These are phyloP conservation scores for Metschnikowia dekortorum DNA, from an alignment of 805 yeast species.

Conservation along the genomic window DNA sequence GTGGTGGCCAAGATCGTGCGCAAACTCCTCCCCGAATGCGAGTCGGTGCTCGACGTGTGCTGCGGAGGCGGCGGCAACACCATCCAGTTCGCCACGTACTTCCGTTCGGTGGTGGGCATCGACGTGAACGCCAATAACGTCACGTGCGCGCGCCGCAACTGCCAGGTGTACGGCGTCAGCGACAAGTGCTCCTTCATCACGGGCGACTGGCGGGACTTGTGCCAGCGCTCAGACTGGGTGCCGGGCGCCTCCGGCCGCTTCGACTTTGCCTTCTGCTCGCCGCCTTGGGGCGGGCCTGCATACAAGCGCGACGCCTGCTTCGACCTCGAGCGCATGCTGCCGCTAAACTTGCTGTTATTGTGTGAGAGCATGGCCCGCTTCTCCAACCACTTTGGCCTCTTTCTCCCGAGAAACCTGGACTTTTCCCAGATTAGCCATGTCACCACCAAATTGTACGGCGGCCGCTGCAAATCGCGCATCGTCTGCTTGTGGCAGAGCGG, in stretches of 20 bases:
- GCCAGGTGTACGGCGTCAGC: slow-evolving; percentile 55
- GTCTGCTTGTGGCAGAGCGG: slow-evolving; percentile 15
- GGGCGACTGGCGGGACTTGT: slow-evolving; percentile 47
- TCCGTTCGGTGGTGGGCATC: slow-evolving; percentile 55
- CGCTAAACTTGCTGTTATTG: slow-evolving; percentile 45
- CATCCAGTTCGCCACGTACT: slow-evolving; percentile 64
- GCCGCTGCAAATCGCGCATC: slow-evolving; percentile 10
- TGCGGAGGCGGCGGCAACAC: slow-evolving; percentile 90
- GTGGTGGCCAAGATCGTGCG: slow-evolving; percentile 52
- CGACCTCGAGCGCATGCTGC: slow-evolving; percentile 44
- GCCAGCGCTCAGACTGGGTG: slow-evolving; percentile 26
- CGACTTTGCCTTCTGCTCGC: slow-evolving; percentile 67
- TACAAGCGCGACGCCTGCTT: slow-evolving; percentile 41
- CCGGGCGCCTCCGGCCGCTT: slow-evolving; percentile 28
- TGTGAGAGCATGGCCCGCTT: slow-evolving; percentile 40
- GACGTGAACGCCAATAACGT: slow-evolving; percentile 59
- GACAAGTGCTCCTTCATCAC: slow-evolving; percentile 45
- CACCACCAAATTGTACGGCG: slow-evolving; percentile 35
- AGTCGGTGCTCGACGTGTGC: slow-evolving; percentile 58
- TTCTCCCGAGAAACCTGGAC: slow-evolving; percentile 60
- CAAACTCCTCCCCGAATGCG: slow-evolving; percentile 47
- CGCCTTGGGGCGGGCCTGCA: slow-evolving; percentile 85
- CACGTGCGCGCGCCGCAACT: slow-evolving; percentile 63
- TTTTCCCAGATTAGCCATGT: slow-evolving; percentile 47
- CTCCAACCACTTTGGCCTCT: slow-evolving; percentile 49